Evolutionary conservation across 768 basidiomycete genomes (phyloP).

Genomic region (Cyclocybe aegerita): DNA sequence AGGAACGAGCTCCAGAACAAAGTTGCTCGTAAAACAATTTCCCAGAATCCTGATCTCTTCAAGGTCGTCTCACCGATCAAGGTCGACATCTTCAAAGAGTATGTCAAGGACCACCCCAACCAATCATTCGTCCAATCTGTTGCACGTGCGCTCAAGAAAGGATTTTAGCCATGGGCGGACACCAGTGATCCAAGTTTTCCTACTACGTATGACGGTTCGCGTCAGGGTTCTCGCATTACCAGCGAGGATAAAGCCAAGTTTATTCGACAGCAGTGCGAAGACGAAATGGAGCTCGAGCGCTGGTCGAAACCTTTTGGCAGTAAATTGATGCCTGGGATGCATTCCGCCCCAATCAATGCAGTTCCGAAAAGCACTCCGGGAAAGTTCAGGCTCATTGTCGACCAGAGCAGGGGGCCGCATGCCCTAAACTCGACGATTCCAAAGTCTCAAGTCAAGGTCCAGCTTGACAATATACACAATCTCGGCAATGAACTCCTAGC

Average conservation of each 20-base stretch:
- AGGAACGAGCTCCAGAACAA: slow-evolving; percentile 16
- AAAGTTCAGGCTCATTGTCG: slow-evolving; percentile 35
- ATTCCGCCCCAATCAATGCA: slow-evolving; percentile 34
- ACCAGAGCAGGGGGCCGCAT: slow-evolving; percentile 31
- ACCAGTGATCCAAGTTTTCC: slow-evolving; percentile 20
- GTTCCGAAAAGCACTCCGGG: slow-evolving; percentile 34
- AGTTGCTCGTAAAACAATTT: slow-evolving; percentile 16
- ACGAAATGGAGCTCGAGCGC: slow-evolving; percentile 19
- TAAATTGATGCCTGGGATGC: slow-evolving; percentile 43
- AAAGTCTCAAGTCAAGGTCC: slow-evolving; percentile 26
- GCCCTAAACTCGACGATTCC: slow-evolving; percentile 37
- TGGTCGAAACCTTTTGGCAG: slow-evolving; percentile 35
- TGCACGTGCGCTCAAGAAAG: slow-evolving; percentile 24
- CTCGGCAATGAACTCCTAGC: slow-evolving; percentile 22
- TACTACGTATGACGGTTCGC: slow-evolving; percentile 21
- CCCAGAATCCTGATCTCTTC: slow-evolving; percentile 33
- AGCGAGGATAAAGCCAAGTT: slow-evolving; percentile 20
- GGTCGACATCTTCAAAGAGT: slow-evolving; percentile 24
- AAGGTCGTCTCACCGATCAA: slow-evolving; percentile 34
- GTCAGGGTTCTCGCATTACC: slow-evolving; percentile 12
- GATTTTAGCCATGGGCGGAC: slow-evolving; percentile 46
- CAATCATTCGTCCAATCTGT: slow-evolving; percentile 34
- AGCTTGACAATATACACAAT: slow-evolving; percentile 32
- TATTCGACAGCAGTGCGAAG: slow-evolving; percentile 24
- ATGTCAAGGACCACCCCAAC: slow-evolving; percentile 35